Evolutionary conservation across 192 early-diverging fungal species (phyloP).

Genomic region (Backusella luteola): DNA sequence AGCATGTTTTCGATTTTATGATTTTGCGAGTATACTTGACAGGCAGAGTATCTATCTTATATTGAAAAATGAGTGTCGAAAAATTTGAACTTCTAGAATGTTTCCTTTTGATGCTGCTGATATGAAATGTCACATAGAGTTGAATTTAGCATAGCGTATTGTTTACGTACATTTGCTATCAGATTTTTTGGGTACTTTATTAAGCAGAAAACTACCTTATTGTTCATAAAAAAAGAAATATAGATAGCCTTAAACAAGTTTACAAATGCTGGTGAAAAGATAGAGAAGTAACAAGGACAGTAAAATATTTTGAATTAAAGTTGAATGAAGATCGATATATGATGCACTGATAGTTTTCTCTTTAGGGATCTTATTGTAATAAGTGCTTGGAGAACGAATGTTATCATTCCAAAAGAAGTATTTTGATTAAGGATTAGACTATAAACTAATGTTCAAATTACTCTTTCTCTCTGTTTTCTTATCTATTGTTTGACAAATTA

Average conservation of each 20-base stretch:
- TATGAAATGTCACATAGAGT: background rate
- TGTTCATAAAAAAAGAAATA: background rate
- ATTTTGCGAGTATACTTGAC: background rate
- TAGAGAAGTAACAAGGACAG: too few relatives aligned
- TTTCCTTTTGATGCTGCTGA: background rate
- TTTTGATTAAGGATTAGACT: background rate
- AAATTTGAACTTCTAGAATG: background rate
- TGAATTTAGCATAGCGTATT: background rate
- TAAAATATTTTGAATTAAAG: background rate
- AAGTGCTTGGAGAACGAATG: background rate
- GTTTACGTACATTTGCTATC: background rate
- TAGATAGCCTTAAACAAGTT: background rate
- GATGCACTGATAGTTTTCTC: background rate
- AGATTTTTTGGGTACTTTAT: background rate
- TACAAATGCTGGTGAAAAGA: too few relatives aligned
- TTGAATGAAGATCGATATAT: background rate
- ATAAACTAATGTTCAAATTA: background rate
- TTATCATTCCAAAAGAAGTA: background rate
- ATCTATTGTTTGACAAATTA: background rate
- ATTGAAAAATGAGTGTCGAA: too few relatives aligned
- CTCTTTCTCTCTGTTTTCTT: background rate
- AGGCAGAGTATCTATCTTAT: background rate
- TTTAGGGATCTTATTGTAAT: background rate
- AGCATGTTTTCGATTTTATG: background rate
- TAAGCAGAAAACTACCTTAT: background rate